Base-by-base conservation (phyloP, 2,329 filamentous ascomycete species). In the Cryphonectria nitschkei region DNA sequence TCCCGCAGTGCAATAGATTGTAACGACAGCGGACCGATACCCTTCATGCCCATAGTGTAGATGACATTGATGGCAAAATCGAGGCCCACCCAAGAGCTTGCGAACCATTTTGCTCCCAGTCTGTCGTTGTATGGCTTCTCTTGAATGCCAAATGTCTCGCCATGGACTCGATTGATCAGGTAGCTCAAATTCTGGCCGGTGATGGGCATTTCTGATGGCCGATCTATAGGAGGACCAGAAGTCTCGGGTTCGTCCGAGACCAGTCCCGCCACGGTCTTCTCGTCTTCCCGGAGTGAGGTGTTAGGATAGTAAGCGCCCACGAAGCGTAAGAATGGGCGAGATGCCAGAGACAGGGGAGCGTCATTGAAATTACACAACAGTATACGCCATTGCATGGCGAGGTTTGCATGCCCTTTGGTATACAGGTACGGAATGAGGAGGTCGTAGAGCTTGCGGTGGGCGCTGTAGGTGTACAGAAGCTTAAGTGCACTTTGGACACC, bases 81-180 rank as follows among this genome's bases (percentile, higher is more conserved):
- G 13, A 94, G 83, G 0, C 90, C 88, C 32, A 96, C 86, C 79
- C 93, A 92, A 26, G 82, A 82, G 70, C 85, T 90, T 13, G 94
- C 94, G 78, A 97, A 95, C 82, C 94, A 89, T 73, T 90, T 88
- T n/a, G 94, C 92, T 26, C 92, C 91, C 41, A 97, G 86, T 0
- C 84, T 81, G 78, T 96, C 93, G 76, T 88, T 91, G 73, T 89
- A 87, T 11, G 81, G 80, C 72, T 86, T 88, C 50, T 81, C 81
- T 19, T 74, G 73, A 37, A 82, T 80, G 32, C 81, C 80, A 72
- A 81, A 81, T 1, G 79, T 81, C 54, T 77, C 75, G n/a, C 81
- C 81, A 39, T 82, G 79, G 2, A 80, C 77, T n/a, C 77, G 78
- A 69, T 83, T 80, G 72, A 81, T 72, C 34, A 78, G 76, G 72